Evolutionary conservation across 2,329 filamentous ascomycete genomes (phyloP), one percentile per base, ranked within the genome.

Genomic region (Phoma sp.): DNA sequence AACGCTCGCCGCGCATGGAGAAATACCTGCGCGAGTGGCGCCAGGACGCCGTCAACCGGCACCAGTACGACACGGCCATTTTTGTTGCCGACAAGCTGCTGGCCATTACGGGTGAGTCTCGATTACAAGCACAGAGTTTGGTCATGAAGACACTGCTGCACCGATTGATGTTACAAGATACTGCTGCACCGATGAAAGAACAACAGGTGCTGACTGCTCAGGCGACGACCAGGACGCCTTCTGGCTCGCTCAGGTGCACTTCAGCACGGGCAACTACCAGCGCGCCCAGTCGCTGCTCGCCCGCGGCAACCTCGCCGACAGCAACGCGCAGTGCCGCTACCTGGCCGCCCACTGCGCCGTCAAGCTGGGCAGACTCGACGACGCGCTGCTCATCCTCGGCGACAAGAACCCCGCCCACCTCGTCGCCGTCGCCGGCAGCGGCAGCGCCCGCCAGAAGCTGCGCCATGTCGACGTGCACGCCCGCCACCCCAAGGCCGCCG

Each of bases 181-280:
- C n/a, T n/a, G n/a, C n/a, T n/a, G n/a, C n/a, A n/a, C n/a, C n/a
- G n/a, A n/a, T n/a, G n/a, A n/a, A n/a, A n/a, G n/a, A n/a, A n/a
- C n/a, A n/a, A n/a, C n/a, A n/a, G n/a, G n/a, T n/a, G n/a, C 38
- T 41, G 17, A 50, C 47, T 6, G n/a, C 29, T 8, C 63, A 97
- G 95, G 93, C 71, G 90, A 94, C 74, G 92, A 96, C 70, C 88
- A 91, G 62, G 95, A 99, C 75, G 94, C 93, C 36, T 96, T 96
- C 73, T 97, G 92, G 89, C 88, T 99, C 38, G 95, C 95, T n/a
- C 94, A 98, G 77, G 92, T 96, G 33, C 94, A 99, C 77, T 99
- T 98, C 78, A 90, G 89, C 46, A 95, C 92, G 43, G 93, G 92
- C 67, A 96, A 98, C 80, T 97, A 96, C 76, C 95, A 90, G 8